Evolutionary conservation across 1,284 basidiomycete genomes (phyloP).

Genomic region (Moesziomyces sp.): DNA sequence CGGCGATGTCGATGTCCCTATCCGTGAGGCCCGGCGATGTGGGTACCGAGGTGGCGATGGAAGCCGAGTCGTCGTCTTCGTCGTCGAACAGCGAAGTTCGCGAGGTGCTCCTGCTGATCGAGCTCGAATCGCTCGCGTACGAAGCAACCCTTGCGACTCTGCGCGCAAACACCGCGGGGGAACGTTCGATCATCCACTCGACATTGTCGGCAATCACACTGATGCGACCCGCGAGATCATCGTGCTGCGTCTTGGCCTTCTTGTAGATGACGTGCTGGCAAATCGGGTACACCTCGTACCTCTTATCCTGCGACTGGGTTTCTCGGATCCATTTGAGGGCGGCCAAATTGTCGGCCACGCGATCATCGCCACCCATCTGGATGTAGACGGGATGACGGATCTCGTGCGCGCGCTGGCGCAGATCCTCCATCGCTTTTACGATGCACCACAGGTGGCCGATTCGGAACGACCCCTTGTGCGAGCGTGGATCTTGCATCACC

Average conservation of each 20-base stretch:
- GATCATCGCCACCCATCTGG: slow-evolving; percentile 62
- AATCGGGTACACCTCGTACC: slow-evolving; percentile 61
- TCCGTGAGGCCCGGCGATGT: slow-evolving; percentile 17
- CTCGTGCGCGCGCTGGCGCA: slow-evolving; percentile 28
- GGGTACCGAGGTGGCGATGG: slow-evolving; percentile 21
- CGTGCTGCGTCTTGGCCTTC: slow-evolving; percentile 64
- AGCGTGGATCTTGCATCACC: slow-evolving; percentile 60
- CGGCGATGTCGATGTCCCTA: neutral
- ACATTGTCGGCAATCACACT: slow-evolving; percentile 64
- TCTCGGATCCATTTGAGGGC: slow-evolving; percentile 45
- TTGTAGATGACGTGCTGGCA: slow-evolving; percentile 66
- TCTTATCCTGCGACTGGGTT: slow-evolving; percentile 43
- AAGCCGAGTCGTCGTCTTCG: slow-evolving; percentile 10
- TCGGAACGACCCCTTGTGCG: slow-evolving; percentile 63
- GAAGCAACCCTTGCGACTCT: slow-evolving; percentile 27
- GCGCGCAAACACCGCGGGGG: slow-evolving; percentile 27
- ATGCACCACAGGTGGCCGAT: slow-evolving; percentile 59
- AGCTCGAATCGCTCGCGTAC: slow-evolving; percentile 29
- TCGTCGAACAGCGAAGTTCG: slow-evolving; percentile 27
- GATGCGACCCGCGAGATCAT: slow-evolving; percentile 61
- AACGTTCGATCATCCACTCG: slow-evolving; percentile 61
- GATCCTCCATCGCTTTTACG: slow-evolving; percentile 41
- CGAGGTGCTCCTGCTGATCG: slow-evolving; percentile 24
- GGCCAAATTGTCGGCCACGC: slow-evolving; percentile 45
- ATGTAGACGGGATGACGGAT: slow-evolving; percentile 58